phyloP scores from a whole-genome alignment of 108 stramenopile species.

The Pseudonitzschia delicatissima region DNA sequence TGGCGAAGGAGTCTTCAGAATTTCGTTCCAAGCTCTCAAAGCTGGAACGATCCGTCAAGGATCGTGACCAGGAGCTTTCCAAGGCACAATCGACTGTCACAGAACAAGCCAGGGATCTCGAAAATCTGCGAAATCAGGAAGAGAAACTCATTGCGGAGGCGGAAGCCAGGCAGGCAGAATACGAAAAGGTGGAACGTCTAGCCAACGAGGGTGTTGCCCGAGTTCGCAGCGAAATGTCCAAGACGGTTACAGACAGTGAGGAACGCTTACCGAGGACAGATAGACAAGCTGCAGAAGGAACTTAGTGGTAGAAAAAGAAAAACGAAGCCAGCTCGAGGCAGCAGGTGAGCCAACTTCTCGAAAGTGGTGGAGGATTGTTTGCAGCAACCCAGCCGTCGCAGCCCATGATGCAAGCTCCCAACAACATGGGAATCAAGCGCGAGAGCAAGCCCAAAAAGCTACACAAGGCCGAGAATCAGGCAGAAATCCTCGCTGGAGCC shows the following conservation, averaged over 20 bases:
- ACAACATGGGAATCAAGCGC: background rate
- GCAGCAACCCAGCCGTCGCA: constrained; percentile 11
- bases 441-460: constrained; percentile 56
- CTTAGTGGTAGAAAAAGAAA: constrained; percentile 56
- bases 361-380: constrained; percentile 42
- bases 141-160: constrained; percentile 42
- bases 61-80: constrained; percentile 48
- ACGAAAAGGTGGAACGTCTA: constrained; percentile 46
- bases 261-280: constrained; percentile 69
- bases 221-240: constrained; percentile 72
- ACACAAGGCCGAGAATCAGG: constrained; percentile 53
- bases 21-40: constrained; percentile 51
- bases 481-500: constrained; percentile 69
- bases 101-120: constrained; percentile 40
- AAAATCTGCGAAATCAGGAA: constrained; percentile 33
- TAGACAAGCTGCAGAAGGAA: constrained; percentile 55
- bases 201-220: constrained; percentile 67
- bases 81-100: constrained; percentile 38
- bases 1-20: constrained; percentile 64
- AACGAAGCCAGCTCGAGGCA: constrained; percentile 52
- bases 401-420: too few species aligned
- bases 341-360: constrained; percentile 60
- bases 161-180: constrained; percentile 51
- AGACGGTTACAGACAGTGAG: constrained; percentile 72
- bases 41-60: constrained; percentile 45